A percentile compares a stretch with the other conserved stretches of the same genome.
These are phyloP conservation scores for Starmerella etchellsii DNA, from an alignment of 805 yeast genomes.

Conservation along the genomic window DNA sequence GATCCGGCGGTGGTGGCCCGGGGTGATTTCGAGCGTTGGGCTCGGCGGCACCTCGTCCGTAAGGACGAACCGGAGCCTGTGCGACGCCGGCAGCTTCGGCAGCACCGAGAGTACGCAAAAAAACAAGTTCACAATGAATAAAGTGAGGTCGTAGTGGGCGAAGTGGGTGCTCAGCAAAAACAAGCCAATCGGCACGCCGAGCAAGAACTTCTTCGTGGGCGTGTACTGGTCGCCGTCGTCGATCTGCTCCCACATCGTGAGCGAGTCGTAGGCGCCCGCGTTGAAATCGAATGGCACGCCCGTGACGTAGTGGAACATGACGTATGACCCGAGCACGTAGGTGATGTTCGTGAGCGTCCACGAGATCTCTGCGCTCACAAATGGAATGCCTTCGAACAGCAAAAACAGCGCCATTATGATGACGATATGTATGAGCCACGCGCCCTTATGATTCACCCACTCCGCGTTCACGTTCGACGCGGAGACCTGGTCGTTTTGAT, in stretches of 20 bases:
- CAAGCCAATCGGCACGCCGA: conserved; percentile 83
- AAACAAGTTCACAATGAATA: conserved; percentile 65
- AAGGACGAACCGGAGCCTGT: conserved; percentile 27
- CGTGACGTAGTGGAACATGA: conserved; percentile 92
- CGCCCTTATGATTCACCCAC: conserved; percentile 92
- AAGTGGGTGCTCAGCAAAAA: conserved; percentile 84
- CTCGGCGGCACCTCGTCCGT: conserved; percentile 17
- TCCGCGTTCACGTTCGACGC: conserved; percentile 85
- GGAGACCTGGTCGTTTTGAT: conserved; percentile 78
- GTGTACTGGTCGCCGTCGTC: conserved; percentile 95
- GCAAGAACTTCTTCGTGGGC: conserved; percentile 83
- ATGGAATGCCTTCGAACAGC: conserved; percentile 67
- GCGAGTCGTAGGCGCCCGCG: conserved; percentile 87
- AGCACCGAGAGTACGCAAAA: conserved; percentile 78
- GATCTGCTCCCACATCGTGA: conserved; percentile 98
- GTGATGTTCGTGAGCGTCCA: conserved; percentile 92
- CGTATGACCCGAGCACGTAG: conserved; percentile 79
- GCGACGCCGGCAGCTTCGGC: conserved; percentile 64
- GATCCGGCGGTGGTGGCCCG: conserved; percentile 11
- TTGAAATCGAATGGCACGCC: conserved; percentile 95
- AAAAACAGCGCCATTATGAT: conserved; percentile 61
- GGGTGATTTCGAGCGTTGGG: conserved; percentile 4
- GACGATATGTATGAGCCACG: conserved; percentile 88
- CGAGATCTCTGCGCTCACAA: conserved; percentile 67
- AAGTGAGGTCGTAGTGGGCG: conserved; percentile 65